A percentile compares a stretch with the other conserved stretches of the same genome.
These are phyloP conservation scores for Urochloa ruziziensis DNA, from an alignment of 176 grass and related monocot species.

Conservation along the genomic window DNA sequence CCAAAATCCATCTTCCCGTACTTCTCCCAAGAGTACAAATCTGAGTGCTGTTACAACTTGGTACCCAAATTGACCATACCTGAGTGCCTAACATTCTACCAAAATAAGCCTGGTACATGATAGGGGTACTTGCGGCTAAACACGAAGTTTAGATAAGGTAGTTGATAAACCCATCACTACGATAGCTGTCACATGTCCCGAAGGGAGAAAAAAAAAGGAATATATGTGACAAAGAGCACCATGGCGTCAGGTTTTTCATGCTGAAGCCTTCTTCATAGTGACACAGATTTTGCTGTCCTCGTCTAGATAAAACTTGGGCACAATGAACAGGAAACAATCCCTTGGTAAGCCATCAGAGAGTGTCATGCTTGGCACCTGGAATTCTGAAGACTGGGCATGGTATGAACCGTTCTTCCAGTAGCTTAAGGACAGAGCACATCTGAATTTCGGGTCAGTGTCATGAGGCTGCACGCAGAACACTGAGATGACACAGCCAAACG, in stretches of 20 bases:
- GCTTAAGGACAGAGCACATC: neutral
- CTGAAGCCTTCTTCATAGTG: neutral
- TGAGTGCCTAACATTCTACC: neutral
- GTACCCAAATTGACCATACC: neutral
- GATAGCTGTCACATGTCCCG: neutral
- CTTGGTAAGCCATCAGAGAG: neutral
- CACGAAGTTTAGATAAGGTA: no score
- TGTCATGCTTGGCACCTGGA: neutral
- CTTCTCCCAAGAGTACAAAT: no score
- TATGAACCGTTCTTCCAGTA: neutral
- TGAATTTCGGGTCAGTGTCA: no score
- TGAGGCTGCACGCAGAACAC: neutral
- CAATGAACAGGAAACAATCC: neutral
- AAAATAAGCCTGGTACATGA: neutral
- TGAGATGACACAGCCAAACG: neutral
- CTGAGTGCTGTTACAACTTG: neutral
- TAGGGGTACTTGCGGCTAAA: neutral
- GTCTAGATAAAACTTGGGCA: neutral
- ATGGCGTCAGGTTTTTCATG: neutral
- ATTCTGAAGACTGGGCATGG: neutral
- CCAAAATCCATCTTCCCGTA: no score
- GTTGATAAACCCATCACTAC: neutral
- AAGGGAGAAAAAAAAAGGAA: neutral
- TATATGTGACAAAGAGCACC: neutral
- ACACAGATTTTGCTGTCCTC: neutral